Percentiles rank a stretch among this genome's conserved stretches.
Evolutionary conservation across 768 basidiomycete genomes (phyloP).

Genomic region (Lanmaoa rubissima): DNA sequence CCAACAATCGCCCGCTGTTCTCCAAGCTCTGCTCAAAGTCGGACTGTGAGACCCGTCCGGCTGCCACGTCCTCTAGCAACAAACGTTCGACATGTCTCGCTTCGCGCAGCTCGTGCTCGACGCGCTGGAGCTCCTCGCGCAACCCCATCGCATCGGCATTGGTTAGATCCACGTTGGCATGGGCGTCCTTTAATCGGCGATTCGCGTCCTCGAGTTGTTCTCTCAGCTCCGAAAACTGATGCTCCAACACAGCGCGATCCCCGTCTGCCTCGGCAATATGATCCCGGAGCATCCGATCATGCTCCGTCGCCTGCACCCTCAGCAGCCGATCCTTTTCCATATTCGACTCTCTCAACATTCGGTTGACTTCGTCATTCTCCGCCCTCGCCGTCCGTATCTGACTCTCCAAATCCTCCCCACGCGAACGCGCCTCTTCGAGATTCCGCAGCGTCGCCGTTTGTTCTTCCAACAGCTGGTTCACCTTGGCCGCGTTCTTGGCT

Average conservation of each 20-base stretch:
- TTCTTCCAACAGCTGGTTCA: slow-evolving; percentile 67
- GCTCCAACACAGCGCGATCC: slow-evolving; percentile 88
- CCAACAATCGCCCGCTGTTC: slow-evolving; percentile 63
- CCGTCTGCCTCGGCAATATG: slow-evolving; percentile 92
- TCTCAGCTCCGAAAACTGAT: slow-evolving; percentile 75
- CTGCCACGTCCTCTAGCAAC: slow-evolving; percentile 69
- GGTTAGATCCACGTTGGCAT: slow-evolving; percentile 58
- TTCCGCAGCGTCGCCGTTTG: slow-evolving; percentile 69
- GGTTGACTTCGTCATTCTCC: slow-evolving; percentile 67
- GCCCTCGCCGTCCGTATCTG: slow-evolving; percentile 68
- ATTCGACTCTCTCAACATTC: slow-evolving; percentile 64
- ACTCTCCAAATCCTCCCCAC: slow-evolving; percentile 71
- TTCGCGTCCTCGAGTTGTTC: slow-evolving; percentile 59
- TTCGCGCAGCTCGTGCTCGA: slow-evolving; percentile 69
- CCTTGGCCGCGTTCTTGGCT: slow-evolving; percentile 57
- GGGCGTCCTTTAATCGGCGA: slow-evolving; percentile 61
- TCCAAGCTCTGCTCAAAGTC: slow-evolving; percentile 68
- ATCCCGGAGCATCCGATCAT: slow-evolving; percentile 71
- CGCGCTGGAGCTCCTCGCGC: slow-evolving; percentile 68
- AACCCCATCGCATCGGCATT: slow-evolving; percentile 67
- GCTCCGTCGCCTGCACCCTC: slow-evolving; percentile 66
- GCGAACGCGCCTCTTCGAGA: slow-evolving; percentile 70
- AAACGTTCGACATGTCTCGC: slow-evolving; percentile 64
- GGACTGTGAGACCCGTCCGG: slow-evolving; percentile 65
- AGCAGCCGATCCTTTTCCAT: slow-evolving; percentile 79